phyloP scores from a whole-genome alignment of 2,329 filamentous ascomycete species.

The Cladosporium colombiae region DNA sequence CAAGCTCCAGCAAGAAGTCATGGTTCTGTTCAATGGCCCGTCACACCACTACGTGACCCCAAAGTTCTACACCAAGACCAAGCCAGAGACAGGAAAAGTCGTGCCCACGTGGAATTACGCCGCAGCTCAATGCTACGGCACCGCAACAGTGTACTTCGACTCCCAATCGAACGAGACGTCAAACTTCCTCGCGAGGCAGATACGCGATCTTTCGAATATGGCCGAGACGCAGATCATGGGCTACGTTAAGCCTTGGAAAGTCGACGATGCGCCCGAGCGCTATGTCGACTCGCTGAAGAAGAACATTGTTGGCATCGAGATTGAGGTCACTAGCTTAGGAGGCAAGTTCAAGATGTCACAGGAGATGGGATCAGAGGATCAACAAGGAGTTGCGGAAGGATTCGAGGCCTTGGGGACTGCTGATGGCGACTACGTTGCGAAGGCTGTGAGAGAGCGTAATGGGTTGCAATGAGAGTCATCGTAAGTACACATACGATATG shows the following conservation, averaged over 20 bases:
- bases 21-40: constrained; percentile 62
- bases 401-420: constrained; percentile 51
- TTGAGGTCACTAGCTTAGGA: constrained; percentile 55
- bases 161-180: constrained; percentile 47
- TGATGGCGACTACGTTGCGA: constrained; percentile 21
- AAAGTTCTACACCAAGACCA: constrained; percentile 67
- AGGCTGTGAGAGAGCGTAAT: not conserved
- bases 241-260: constrained; percentile 55
- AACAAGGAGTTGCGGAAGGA: constrained; percentile 58
- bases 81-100: constrained; percentile 64
- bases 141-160: constrained; percentile 56
- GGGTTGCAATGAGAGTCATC: not conserved
- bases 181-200: constrained; percentile 53
- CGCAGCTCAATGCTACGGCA: constrained; percentile 65
- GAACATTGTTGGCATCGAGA: constrained; percentile 50
- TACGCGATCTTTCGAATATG: constrained; percentile 55
- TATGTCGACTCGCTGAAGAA: constrained; percentile 54
- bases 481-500: not conserved
- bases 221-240: constrained; percentile 60
- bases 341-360: constrained; percentile 71
- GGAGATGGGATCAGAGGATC: constrained; percentile 56
- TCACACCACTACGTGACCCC: constrained; percentile 67
- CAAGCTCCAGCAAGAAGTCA: constrained; percentile 54
- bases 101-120: constrained; percentile 73
- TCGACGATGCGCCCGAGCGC: constrained; percentile 56